A percentile compares a stretch with the other conserved stretches of the same genome.
phyloP scores from a whole-genome alignment of 2,329 filamentous ascomycete species.

The Periconia sp. region DNA sequence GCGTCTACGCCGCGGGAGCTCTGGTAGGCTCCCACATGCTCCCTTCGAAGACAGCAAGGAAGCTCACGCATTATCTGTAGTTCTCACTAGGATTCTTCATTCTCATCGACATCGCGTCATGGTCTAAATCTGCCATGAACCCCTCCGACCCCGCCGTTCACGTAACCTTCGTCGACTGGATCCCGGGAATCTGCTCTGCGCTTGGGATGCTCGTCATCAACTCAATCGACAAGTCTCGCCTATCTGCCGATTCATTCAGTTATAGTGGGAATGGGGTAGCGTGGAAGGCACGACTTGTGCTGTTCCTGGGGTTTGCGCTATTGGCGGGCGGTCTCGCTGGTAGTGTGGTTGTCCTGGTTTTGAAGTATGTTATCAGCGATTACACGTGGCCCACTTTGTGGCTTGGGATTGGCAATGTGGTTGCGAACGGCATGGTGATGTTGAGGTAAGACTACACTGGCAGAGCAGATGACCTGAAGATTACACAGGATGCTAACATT shows the following conservation, averaged over 20 bases:
- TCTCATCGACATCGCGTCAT: conserved; percentile 70
- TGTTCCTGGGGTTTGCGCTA: conserved; percentile 73
- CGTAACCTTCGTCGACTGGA: conserved; percentile 75
- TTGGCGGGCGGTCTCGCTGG: conserved; percentile 72
- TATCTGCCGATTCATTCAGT: conserved; percentile 68
- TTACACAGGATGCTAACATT: conserved; percentile 27
- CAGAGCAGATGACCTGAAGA: background rate
- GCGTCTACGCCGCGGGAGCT: conserved; percentile 70
- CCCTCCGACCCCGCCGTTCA: conserved; percentile 62
- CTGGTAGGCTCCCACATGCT: conserved; percentile 64
- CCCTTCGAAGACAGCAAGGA: background rate
- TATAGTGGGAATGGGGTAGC: conserved; percentile 70
- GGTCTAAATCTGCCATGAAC: conserved; percentile 67
- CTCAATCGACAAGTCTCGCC: conserved; percentile 70
- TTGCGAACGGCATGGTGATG: conserved; percentile 71
- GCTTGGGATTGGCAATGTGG: conserved; percentile 70
- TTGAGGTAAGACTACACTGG: conserved; percentile 59
- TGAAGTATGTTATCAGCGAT: conserved; percentile 69
- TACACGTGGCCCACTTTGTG: conserved; percentile 68
- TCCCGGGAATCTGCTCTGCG: conserved; percentile 72
- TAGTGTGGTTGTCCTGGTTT: conserved; percentile 69
- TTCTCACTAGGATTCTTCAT: conserved; percentile 74
- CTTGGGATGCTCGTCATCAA: conserved; percentile 77
- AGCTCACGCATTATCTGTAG: conserved; percentile 46
- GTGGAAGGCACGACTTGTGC: conserved; percentile 72